A percentile compares a stretch with the other conserved stretches of the same genome.
These are phyloP conservation scores for Geotrichum carabidarum DNA, from an alignment of 1,139 yeast species.

Conservation along the genomic window DNA sequence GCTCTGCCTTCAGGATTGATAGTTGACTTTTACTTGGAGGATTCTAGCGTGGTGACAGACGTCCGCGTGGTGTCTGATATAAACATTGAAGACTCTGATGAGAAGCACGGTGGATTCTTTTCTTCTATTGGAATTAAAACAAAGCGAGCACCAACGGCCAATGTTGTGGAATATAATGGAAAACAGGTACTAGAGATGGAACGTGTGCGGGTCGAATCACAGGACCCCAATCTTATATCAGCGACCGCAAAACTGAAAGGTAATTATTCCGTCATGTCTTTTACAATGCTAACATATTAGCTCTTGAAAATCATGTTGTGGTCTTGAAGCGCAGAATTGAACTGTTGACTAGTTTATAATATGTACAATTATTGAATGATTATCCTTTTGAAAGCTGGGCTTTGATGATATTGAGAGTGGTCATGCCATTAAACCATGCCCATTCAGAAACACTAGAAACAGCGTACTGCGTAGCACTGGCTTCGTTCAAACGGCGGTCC, in stretches of 20 bases:
- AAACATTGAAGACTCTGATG: constrained; percentile 8
- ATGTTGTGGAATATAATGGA: constrained; percentile 32
- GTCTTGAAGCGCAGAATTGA: constrained; percentile 28
- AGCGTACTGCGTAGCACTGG: constrained; percentile 53
- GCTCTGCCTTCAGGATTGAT: constrained; percentile 22
- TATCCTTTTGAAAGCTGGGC: constrained; percentile 34
- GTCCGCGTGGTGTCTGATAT: constrained; percentile 26
- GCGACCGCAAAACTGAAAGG: constrained; percentile 40
- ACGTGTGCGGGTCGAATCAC: constrained; percentile 40
- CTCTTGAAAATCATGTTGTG: constrained; percentile 28
- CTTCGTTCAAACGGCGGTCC: constrained; percentile 51
- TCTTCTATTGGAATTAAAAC: constrained; percentile 11
- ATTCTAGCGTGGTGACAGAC: constrained; percentile 30
- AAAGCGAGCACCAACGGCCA: constrained; percentile 2
- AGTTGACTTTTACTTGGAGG: constrained; percentile 30
- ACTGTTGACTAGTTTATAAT: constrained; percentile 20
- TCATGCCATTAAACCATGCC: constrained; percentile 63
- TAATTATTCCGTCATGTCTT: neutral
- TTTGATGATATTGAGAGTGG: constrained; percentile 61
- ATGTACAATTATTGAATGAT: neutral
- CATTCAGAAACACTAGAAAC: constrained; percentile 69
- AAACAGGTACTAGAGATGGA: constrained; percentile 42
- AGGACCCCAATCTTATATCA: constrained; percentile 45
- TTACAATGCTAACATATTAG: constrained; percentile 15
- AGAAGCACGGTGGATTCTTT: constrained; percentile 6